Percentiles rank a stretch among this genome's conserved stretches.
These are phyloP conservation scores for Wolfiporia cocos DNA, from an alignment of 1,284 basidiomycete species.

Conservation along the genomic window DNA sequence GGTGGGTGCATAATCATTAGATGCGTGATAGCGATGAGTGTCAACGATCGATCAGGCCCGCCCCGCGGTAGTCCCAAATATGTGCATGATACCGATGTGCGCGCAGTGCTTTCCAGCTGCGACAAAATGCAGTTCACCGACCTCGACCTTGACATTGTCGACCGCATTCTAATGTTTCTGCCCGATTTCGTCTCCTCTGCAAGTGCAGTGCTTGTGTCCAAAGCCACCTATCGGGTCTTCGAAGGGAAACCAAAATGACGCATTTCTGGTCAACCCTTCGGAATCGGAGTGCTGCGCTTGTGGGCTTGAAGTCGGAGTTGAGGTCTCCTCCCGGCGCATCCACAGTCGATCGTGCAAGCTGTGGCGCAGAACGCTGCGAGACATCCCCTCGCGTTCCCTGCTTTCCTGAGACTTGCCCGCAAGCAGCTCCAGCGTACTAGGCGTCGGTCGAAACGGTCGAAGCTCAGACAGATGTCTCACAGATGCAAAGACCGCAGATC, in stretches of 20 bases:
- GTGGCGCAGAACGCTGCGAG: conserved; percentile 31
- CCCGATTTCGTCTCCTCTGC: conserved; percentile 25
- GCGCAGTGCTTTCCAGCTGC: no score
- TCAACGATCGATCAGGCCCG: no score
- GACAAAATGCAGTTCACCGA: conserved; percentile 9
- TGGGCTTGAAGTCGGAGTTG: no score
- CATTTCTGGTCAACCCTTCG: no score
- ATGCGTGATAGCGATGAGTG: no score
- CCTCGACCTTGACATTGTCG: no score
- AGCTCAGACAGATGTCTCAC: not conserved
- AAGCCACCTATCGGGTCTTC: conserved; percentile 27
- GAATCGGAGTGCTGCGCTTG: no score
- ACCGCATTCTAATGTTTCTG: conserved; percentile 24
- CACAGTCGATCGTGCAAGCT: conserved; percentile 25
- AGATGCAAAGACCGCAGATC: conserved; percentile 29
- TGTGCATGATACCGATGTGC: no score
- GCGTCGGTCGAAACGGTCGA: not conserved
- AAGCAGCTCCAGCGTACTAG: conserved; percentile 3
- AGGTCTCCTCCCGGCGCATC: conserved; percentile 23
- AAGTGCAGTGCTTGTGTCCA: conserved; percentile 25
- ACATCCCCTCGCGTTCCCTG: conserved; percentile 17
- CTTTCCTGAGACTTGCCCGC: conserved; percentile 25
- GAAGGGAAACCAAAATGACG: no score
- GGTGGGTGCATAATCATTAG: no score
- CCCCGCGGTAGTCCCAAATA: no score